Conservation (phyloP, 2,329 filamentous ascomycete species). For the Cladosporium phlei region DNA sequence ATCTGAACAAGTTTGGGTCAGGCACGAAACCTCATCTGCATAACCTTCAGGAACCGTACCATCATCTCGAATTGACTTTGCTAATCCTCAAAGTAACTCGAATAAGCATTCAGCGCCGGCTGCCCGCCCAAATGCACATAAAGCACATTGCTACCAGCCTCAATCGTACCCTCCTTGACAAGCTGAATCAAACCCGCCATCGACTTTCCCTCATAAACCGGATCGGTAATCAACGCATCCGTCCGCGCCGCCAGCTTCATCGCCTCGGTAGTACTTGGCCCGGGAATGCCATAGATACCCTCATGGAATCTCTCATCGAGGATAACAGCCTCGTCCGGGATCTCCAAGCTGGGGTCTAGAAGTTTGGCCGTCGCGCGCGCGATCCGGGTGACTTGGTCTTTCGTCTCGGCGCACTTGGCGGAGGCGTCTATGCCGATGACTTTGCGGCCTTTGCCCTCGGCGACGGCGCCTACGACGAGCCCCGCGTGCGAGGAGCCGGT, state of each 20-base stretch:
- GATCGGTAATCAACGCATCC: slow-evolving; percentile 70
- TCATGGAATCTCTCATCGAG: slow-evolving; percentile 64
- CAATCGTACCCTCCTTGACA: slow-evolving; percentile 59
- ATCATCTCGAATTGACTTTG: background rate
- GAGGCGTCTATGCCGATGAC: slow-evolving; percentile 65
- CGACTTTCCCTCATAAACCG: slow-evolving; percentile 72
- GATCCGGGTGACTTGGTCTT: slow-evolving; percentile 62
- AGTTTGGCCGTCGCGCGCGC: slow-evolving; percentile 58
- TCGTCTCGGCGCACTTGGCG: slow-evolving; percentile 57
- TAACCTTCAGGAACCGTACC: background rate
- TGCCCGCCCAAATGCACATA: slow-evolving; percentile 70
- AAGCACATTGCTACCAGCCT: slow-evolving; percentile 57
- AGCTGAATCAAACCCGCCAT: slow-evolving; percentile 67
- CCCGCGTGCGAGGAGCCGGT: slow-evolving; percentile 68
- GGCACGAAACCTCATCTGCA: too few relatives aligned
- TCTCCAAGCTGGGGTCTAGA: slow-evolving; percentile 59
- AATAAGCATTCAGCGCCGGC: slow-evolving; percentile 64
- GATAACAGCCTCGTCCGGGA: slow-evolving; percentile 58
- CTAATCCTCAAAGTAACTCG: slow-evolving; percentile 22
- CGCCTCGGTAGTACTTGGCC: slow-evolving; percentile 60
- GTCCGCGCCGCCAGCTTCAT: slow-evolving; percentile 64
- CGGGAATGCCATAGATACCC: slow-evolving; percentile 63
- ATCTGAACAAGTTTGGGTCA: too few relatives aligned
- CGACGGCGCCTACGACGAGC: slow-evolving; percentile 68
- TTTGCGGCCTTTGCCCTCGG: slow-evolving; percentile 42